Percentiles rank a stretch among this genome's conserved stretches.
Evolutionary conservation across 208 protist genomes (phyloP).

Genomic region (Acanthamoeba culbertsoni): DNA sequence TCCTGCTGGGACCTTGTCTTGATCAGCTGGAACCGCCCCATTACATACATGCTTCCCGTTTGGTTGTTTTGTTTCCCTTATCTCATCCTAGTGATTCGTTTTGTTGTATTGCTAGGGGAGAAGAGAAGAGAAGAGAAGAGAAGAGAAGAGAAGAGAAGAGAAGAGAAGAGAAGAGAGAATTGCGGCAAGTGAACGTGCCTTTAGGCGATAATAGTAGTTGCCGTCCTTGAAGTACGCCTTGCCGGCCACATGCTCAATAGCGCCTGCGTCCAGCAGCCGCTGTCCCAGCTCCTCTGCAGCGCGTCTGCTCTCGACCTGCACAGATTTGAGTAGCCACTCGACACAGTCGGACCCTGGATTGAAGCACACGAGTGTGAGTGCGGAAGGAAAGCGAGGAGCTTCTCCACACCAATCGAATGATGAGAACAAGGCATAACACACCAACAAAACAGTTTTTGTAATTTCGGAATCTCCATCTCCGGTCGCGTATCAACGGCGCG

Average conservation of each 20-base stretch:
- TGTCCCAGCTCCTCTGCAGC: constrained; percentile 34
- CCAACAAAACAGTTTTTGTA: constrained; percentile 55
- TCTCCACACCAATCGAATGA: no score
- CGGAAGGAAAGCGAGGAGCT: neutral
- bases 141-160: neutral
- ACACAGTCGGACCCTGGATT: neutral
- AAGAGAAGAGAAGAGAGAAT: neutral
- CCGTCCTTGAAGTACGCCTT: constrained; percentile 37
- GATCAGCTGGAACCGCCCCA: no score
- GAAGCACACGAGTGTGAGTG: neutral
- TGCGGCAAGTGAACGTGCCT: neutral
- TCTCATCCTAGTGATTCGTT: no score
- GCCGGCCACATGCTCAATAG: neutral
- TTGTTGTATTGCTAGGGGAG: no score
- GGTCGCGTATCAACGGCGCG: constrained; percentile 8
- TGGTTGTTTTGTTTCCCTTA: no score
- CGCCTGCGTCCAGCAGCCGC: neutral
- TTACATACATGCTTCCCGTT: no score
- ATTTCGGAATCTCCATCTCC: constrained; percentile 22
- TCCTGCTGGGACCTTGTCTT: no score
- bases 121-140: neutral
- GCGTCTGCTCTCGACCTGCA: neutral
- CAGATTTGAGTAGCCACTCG: constrained; percentile 24
- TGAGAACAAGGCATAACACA: neutral
- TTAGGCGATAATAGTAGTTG: constrained; percentile 16